A percentile compares a stretch with the other conserved stretches of the same genome.
Conservation (phyloP, 352 stramenopile genomes). For the Pythium vanterpoolii region DNA sequence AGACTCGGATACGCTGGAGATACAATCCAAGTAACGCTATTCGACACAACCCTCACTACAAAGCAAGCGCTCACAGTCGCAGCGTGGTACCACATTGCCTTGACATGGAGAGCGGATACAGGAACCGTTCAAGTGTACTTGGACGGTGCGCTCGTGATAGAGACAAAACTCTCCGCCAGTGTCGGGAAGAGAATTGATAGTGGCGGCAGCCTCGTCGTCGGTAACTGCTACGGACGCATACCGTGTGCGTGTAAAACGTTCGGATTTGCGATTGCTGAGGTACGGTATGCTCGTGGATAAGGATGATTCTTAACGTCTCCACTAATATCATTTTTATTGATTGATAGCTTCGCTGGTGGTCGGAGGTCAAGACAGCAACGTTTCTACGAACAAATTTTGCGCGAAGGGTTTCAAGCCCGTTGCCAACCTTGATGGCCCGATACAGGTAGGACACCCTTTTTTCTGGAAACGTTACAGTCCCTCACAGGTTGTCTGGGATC, state of each 20-base stretch:
- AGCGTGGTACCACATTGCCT: conserved; percentile 26
- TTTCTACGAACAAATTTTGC: conserved; percentile 24
- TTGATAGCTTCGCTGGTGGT: conserved; percentile 29
- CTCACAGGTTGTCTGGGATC: not conserved
- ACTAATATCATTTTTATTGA: not conserved
- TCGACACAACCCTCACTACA: conserved; percentile 21
- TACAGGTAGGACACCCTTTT: conserved; percentile 20
- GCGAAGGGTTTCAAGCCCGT: not conserved
- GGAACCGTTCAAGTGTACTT: conserved; percentile 17
- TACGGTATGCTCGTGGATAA: no score
- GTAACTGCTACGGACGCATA: conserved; percentile 34
- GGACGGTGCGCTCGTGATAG: conserved; percentile 11
- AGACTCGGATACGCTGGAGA: conserved; percentile 19
- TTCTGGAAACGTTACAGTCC: not conserved
- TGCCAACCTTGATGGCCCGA: conserved; percentile 3
- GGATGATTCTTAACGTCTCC: not conserved
- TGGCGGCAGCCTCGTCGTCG: conserved; percentile 30
- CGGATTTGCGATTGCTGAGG: conserved; percentile 46
- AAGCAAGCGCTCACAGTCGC: conserved; percentile 6
- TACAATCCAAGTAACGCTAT: conserved; percentile 22
- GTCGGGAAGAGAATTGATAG: conserved; percentile 15
- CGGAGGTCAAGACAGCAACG: conserved; percentile 17
- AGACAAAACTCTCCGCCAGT: conserved; percentile 3
- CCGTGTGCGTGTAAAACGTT: conserved; percentile 36
- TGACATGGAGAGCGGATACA: conserved; percentile 14